Percentiles rank a stretch among this genome's conserved stretches.
Conservation (phyloP, 345 rosid species). For the Barbarea vulgaris region DNA sequence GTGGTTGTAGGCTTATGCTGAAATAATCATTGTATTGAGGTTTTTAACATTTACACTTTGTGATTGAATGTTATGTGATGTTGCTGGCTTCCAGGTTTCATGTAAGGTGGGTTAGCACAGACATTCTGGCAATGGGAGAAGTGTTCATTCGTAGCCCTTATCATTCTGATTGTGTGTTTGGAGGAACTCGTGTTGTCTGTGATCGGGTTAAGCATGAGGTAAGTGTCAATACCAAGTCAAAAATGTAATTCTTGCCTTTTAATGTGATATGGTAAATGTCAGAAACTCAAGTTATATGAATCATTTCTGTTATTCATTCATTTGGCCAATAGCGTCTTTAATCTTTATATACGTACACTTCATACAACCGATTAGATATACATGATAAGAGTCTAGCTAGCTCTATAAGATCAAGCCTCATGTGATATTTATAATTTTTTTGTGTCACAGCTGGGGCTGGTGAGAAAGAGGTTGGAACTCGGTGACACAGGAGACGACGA, state of each 20-base stretch:
- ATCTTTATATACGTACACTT: neutral
- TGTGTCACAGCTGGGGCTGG: slow-evolving; percentile 24
- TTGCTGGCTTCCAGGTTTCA: slow-evolving; percentile 59
- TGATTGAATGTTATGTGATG: slow-evolving; percentile 9
- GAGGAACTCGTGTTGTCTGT: slow-evolving; percentile 75
- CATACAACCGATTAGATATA: neutral
- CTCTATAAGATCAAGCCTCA: too few relatives aligned
- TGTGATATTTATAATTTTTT: too few relatives aligned
- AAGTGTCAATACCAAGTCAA: slow-evolving; percentile 36
- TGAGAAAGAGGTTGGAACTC: slow-evolving; percentile 16
- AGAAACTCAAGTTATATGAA: neutral
- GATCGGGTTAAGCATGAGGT: slow-evolving; percentile 78
- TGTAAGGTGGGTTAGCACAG: slow-evolving; percentile 77
- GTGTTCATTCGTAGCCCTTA: slow-evolving; percentile 83
- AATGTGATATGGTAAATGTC: neutral
- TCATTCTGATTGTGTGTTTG: slow-evolving; percentile 67
- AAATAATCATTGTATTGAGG: neutral
- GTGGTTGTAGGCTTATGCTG: slow-evolving; percentile 9
- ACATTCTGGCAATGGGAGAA: slow-evolving; percentile 71
- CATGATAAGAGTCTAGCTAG: neutral
- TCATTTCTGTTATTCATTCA: neutral
- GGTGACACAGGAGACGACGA: neutral
- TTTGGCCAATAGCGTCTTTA: neutral
- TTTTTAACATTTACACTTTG: neutral
- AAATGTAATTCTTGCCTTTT: slow-evolving; percentile 7